A percentile compares a stretch with the other conserved stretches of the same genome.
These are phyloP conservation scores for Candida ulmi DNA, from an alignment of 805 yeast species.

Conservation along the genomic window DNA sequence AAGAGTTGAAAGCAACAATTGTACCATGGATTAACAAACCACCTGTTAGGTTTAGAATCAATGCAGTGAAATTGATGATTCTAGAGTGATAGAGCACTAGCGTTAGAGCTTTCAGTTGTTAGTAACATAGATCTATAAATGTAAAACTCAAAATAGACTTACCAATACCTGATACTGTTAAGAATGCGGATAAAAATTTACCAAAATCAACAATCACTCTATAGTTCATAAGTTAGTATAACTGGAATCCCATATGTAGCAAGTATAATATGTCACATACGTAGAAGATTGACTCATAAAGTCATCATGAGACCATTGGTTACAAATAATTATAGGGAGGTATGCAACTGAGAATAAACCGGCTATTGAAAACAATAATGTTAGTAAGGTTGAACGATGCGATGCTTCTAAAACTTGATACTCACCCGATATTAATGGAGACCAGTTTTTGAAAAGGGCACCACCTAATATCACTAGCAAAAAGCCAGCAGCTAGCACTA, in stretches of 20 bases:
- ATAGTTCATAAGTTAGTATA: constrained; percentile 6
- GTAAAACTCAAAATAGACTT: constrained; percentile 1
- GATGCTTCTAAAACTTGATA: constrained; percentile 3
- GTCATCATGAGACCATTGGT: constrained; percentile 42
- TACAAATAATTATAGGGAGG: constrained; percentile 49
- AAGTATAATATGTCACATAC: constrained; percentile 18
- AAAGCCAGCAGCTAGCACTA: constrained; percentile 73
- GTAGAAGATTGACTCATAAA: constrained; percentile 43
- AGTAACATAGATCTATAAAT: neutral
- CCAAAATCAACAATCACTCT: constrained; percentile 59
- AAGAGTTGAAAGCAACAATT: constrained; percentile 62
- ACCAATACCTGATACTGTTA: constrained; percentile 54
- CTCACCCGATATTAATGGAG: constrained; percentile 57
- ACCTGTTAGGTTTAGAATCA: constrained; percentile 58
- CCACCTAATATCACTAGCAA: constrained; percentile 70
- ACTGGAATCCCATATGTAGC: neutral
- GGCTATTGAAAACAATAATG: constrained; percentile 25
- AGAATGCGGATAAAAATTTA: constrained; percentile 58
- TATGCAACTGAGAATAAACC: constrained; percentile 50
- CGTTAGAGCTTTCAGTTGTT: constrained; percentile 40
- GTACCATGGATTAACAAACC: constrained; percentile 68
- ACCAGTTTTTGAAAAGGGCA: constrained; percentile 73
- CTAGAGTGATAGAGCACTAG: constrained; percentile 57
- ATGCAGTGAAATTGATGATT: constrained; percentile 53
- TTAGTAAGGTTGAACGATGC: neutral